phyloP scores from a whole-genome alignment of 2,329 filamentous ascomycete genomes.

The Aspergillus fischeri region DNA sequence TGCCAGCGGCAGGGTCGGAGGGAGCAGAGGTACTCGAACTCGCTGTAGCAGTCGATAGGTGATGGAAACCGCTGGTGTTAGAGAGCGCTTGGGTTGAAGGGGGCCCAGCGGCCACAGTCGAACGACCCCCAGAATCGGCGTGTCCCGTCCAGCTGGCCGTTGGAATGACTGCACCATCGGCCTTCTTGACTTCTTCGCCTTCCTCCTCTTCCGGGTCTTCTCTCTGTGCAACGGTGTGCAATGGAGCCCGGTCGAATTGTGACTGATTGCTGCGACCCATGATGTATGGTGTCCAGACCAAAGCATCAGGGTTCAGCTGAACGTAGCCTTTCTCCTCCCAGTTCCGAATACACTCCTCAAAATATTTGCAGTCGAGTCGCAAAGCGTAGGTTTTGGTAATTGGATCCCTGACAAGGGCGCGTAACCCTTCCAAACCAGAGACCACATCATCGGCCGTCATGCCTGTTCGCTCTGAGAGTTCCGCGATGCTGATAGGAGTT shows the following conservation, averaged over 20 bases:
- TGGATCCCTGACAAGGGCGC: constrained; percentile 85
- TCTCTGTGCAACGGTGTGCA: constrained; percentile 82
- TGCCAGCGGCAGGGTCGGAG: constrained; percentile 30
- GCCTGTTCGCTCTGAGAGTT: constrained; percentile 75
- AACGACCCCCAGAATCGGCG: constrained; percentile 8
- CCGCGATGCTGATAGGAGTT: constrained; percentile 51
- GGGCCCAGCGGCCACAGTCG: constrained; percentile 30
- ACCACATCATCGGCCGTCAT: constrained; percentile 97
- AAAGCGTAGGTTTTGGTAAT: constrained; percentile 85
- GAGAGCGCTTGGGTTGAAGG: constrained; percentile 32
- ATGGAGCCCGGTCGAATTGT: constrained; percentile 75
- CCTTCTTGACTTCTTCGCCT: constrained; percentile 22
- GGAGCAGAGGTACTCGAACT: constrained; percentile 12
- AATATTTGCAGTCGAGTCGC: constrained; percentile 79
- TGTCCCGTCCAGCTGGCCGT: constrained; percentile 14
- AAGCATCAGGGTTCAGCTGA: constrained; percentile 69
- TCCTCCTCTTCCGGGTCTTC: constrained; percentile 52
- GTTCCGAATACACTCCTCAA: constrained; percentile 78
- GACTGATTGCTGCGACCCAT: constrained; percentile 84
- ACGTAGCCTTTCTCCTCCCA: constrained; percentile 89
- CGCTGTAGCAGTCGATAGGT: constrained; percentile 12
- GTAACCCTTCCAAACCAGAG: constrained; percentile 83
- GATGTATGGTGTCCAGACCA: constrained; percentile 95
- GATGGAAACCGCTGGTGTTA: constrained; percentile 26
- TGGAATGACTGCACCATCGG: too few relatives aligned